phyloP scores from a whole-genome alignment of 176 grass and related monocot genomes.

The Triticum timopheevii region DNA sequence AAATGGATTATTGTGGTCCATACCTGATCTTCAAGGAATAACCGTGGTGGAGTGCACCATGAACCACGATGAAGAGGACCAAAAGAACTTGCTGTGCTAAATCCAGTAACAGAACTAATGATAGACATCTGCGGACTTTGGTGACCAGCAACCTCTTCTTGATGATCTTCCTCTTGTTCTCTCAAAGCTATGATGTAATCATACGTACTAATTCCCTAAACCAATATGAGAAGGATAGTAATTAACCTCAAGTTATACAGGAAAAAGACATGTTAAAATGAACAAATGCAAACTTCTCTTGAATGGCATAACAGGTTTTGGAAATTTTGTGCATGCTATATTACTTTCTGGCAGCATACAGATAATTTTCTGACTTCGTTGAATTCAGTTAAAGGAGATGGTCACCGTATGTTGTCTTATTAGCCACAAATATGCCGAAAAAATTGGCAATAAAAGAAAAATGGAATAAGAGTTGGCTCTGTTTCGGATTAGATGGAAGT shows the following conservation, averaged over 20 bases:
- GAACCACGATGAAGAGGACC: slow-evolving; percentile 79
- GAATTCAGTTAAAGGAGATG: background rate
- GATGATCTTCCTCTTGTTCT: slow-evolving; percentile 91
- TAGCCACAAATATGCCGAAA: background rate
- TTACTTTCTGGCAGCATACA: background rate
- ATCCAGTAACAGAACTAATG: slow-evolving; percentile 92
- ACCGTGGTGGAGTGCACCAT: slow-evolving; percentile 92
- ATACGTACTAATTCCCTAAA: slow-evolving; percentile 91
- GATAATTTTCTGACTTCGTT: background rate
- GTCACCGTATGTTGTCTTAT: background rate
- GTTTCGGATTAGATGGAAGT: slow-evolving; percentile 32
- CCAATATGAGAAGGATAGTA: background rate
- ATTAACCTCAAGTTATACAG: background rate
- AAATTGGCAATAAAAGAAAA: background rate
- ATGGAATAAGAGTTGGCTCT: background rate
- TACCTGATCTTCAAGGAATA: slow-evolving; percentile 99
- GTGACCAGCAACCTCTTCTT: slow-evolving; percentile 69
- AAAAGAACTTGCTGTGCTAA: slow-evolving; percentile 97
- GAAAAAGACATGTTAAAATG: slow-evolving; percentile 16
- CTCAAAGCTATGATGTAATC: slow-evolving; percentile 99
- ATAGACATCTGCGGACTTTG: slow-evolving; percentile 98
- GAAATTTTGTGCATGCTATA: background rate
- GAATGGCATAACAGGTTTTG: background rate
- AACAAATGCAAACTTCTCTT: background rate
- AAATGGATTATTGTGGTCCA: slow-evolving; percentile 2